phyloP scores from a whole-genome alignment of 352 stramenopile genomes.

The Thalassiosira hispida region DNA sequence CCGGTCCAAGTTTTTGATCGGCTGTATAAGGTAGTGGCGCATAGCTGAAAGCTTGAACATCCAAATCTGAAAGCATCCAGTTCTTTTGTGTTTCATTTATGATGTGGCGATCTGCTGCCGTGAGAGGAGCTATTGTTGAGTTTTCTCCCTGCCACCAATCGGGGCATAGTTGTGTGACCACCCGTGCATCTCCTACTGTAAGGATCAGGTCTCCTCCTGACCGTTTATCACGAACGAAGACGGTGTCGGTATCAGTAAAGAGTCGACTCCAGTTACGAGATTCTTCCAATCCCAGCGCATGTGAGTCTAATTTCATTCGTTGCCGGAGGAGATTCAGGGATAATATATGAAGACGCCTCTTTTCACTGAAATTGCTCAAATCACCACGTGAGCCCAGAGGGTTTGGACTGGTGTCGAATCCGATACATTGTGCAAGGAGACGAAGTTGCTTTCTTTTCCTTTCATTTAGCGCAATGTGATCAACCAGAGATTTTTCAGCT shows the following conservation, averaged over 20 bases:
- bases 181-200: constrained; percentile 75
- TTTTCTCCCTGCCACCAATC: constrained; percentile 85
- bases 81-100: constrained; percentile 81
- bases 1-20: constrained; percentile 41
- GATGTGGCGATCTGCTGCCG: constrained; percentile 60
- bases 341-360: constrained; percentile 67
- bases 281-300: constrained; percentile 61
- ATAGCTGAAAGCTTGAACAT: constrained; percentile 83
- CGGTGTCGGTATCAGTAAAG: constrained; percentile 73
- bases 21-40: constrained; percentile 75
- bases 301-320: constrained; percentile 67
- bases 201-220: constrained; percentile 79
- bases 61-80: constrained; percentile 79
- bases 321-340: constrained; percentile 59
- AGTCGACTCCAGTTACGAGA: constrained; percentile 73
- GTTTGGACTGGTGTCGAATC: constrained; percentile 53
- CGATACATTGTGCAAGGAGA: constrained; percentile 52
- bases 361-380: constrained; percentile 62
- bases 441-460: constrained; percentile 66
- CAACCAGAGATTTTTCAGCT: constrained; percentile 52
- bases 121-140: constrained; percentile 79
- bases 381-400: constrained; percentile 53
- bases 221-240: constrained; percentile 77
- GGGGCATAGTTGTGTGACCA: constrained; percentile 71
- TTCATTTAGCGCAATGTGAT: constrained; percentile 60